These are phyloP conservation scores for Haplosporangium sp. DNA, from an alignment of 371 early-diverging fungal genomes.

Conservation along the genomic window DNA sequence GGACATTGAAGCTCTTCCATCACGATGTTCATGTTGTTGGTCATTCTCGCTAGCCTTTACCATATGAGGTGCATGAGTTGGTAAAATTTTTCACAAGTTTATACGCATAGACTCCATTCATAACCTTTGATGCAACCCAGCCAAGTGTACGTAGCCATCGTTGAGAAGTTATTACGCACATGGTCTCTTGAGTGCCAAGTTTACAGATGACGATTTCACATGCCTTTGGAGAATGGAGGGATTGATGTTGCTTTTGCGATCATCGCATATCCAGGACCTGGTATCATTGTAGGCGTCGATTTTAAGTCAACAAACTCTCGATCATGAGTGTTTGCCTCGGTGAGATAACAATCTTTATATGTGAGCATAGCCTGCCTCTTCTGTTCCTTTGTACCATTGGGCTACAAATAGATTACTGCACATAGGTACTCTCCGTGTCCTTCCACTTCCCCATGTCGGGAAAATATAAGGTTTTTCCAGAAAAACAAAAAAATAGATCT, in stretches of 20 bases:
- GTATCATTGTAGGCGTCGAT: neutral
- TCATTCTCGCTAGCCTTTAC: neutral
- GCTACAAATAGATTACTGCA: too few species aligned
- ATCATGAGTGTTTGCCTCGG: neutral
- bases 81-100: neutral
- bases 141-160: neutral
- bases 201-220: neutral
- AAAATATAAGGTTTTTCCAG: too few species aligned
- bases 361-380: too few species aligned
- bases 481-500: too few species aligned
- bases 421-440: too few species aligned
- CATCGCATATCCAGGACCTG: too few species aligned
- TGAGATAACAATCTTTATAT: neutral
- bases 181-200: neutral
- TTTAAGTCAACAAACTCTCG: neutral
- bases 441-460: too few species aligned
- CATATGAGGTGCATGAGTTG: neutral
- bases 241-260: neutral
- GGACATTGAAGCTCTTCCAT: neutral
- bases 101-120: neutral
- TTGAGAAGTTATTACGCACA: neutral
- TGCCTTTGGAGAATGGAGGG: neutral
- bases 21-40: too few species aligned
- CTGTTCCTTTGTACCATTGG: too few species aligned
- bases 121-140: neutral